Percentiles rank a stretch among this genome's conserved stretches.
Evolutionary conservation across 1,139 yeast genomes (phyloP).

Genomic region (Saccharomycopsis crataegensis): DNA sequence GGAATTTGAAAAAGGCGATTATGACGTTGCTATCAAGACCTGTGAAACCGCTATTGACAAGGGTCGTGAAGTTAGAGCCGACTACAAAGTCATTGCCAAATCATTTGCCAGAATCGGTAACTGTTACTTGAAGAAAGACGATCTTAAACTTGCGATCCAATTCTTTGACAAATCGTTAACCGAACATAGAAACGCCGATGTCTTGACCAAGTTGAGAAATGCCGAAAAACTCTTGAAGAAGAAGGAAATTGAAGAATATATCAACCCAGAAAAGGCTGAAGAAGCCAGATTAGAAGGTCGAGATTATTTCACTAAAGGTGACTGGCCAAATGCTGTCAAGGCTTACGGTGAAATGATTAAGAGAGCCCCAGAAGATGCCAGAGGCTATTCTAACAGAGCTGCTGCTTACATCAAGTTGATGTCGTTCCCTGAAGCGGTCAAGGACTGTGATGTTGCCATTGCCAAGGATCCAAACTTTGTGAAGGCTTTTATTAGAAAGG

Average conservation of each 20-base stretch:
- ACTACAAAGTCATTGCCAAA: slow-evolving; percentile 86
- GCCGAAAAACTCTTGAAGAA: slow-evolving; percentile 81
- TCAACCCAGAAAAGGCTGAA: slow-evolving; percentile 90
- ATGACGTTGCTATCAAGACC: slow-evolving; percentile 73
- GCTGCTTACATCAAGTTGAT: slow-evolving; percentile 90
- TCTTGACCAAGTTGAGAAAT: slow-evolving; percentile 75
- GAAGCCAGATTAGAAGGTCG: slow-evolving; percentile 93
- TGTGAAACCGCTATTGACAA: slow-evolving; percentile 78
- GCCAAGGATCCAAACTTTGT: slow-evolving; percentile 80
- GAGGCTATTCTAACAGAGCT: slow-evolving; percentile 97
- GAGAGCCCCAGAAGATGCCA: slow-evolving; percentile 92
- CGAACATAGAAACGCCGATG: slow-evolving; percentile 96
- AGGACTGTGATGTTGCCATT: slow-evolving; percentile 88
- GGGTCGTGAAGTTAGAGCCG: slow-evolving; percentile 87
- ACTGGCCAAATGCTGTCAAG: slow-evolving; percentile 96
- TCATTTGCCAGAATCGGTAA: slow-evolving; percentile 90
- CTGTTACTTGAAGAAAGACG: slow-evolving; percentile 66
- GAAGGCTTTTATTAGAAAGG: slow-evolving; percentile 96
- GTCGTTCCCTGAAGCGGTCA: slow-evolving; percentile 95
- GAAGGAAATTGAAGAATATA: slow-evolving; percentile 67
- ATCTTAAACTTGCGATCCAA: slow-evolving; percentile 66
- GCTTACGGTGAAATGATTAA: slow-evolving; percentile 93
- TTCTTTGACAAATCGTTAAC: slow-evolving; percentile 86
- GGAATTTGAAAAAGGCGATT: slow-evolving; percentile 91
- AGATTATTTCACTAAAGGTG: slow-evolving; percentile 79